A percentile compares a stretch with the other conserved stretches of the same genome.
Conservation (phyloP, 2,329 filamentous ascomycete genomes). For the Phyllosticta paracitricarpa region DNA sequence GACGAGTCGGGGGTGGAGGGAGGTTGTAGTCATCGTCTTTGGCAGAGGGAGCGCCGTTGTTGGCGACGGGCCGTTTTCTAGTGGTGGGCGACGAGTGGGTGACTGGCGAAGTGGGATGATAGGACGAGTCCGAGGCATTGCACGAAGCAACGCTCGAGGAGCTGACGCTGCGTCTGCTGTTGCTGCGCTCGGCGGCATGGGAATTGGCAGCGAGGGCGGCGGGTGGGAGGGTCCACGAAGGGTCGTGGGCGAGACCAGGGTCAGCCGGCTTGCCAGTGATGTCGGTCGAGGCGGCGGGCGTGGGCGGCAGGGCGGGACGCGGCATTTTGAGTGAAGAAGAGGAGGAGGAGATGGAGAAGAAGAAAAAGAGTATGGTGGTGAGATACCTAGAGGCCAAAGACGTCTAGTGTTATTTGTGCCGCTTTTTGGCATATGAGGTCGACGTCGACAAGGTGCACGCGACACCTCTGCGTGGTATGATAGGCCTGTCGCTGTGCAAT, state of each 20-base stretch:
- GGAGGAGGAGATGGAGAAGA: neutral
- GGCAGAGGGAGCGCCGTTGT: conserved; percentile 20
- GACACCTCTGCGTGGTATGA: neutral
- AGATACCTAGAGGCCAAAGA: neutral
- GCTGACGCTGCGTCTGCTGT: conserved; percentile 37
- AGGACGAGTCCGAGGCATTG: conserved; percentile 43
- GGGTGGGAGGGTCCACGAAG: conserved; percentile 41
- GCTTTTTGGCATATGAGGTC: neutral
- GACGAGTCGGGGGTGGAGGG: conserved; percentile 82
- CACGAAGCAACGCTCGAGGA: conserved; percentile 35
- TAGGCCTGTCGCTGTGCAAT: neutral
- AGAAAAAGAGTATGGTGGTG: neutral
- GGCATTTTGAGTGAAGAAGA: conserved; percentile 44
- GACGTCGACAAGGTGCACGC: neutral
- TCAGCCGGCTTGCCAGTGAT: conserved; percentile 51
- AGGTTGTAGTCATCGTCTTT: conserved; percentile 63
- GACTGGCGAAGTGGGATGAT: conserved; percentile 36
- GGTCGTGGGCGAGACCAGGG: conserved; percentile 4
- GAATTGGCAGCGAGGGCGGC: conserved; percentile 46
- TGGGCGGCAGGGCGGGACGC: conserved; percentile 57
- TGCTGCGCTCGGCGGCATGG: conserved; percentile 15
- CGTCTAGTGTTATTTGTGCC: neutral
- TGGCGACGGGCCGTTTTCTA: conserved; percentile 15
- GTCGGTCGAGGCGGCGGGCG: conserved; percentile 70
- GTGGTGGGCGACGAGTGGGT: conserved; percentile 17